Conservation (phyloP, 176 grass and related monocot species). For the Musa acuminata region DNA sequence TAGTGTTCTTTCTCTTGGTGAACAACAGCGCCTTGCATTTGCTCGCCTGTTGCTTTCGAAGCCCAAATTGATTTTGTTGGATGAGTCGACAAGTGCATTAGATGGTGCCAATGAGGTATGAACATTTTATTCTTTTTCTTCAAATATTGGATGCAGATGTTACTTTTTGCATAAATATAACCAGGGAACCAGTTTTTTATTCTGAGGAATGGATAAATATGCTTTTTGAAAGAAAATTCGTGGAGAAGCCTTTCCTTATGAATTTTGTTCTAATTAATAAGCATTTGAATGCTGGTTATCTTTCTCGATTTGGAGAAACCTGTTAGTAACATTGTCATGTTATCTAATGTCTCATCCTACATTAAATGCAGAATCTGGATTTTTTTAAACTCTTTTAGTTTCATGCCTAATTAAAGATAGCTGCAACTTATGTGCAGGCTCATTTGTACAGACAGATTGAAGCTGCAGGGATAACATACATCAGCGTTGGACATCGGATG, state of each 20-base stretch:
- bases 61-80: constrained; percentile 67
- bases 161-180: background rate
- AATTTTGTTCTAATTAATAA: no score
- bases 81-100: constrained; percentile 90
- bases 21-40: constrained; percentile 95
- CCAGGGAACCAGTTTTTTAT: no score
- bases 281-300: no score
- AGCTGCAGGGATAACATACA: constrained; percentile 83
- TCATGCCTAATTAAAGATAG: no score
- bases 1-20: constrained; percentile 93
- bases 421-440: constrained; percentile 30
- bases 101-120: constrained; percentile 80
- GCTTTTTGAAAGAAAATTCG: no score
- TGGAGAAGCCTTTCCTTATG: no score
- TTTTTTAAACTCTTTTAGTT: no score
- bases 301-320: no score
- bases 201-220: no score
- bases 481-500: constrained; percentile 79
- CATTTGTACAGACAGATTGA: constrained; percentile 85
- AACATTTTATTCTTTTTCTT: background rate
- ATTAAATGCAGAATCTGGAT: no score
- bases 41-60: constrained; percentile 74
- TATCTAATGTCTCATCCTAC: no score
- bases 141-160: background rate
- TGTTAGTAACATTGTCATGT: no score